Evolutionary conservation across 2,329 filamentous ascomycete species (phyloP), one percentile per base, ranked within the genome.

Genomic region (Scedosporium aurantiacum): DNA sequence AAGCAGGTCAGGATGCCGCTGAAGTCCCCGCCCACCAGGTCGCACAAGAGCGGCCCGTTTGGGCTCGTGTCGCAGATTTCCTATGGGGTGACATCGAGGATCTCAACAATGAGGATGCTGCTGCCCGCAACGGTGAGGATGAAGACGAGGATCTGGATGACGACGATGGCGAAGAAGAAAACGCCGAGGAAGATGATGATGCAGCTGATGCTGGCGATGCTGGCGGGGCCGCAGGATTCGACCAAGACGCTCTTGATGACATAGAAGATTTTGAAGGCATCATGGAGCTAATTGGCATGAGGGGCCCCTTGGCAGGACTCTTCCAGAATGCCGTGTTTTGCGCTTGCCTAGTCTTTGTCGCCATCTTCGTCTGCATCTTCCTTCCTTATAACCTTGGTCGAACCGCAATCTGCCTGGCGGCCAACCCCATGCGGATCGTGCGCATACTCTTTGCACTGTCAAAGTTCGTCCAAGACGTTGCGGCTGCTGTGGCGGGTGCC

Each of bases 251-350:
- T 8, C 82, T 91, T 50, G 89, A 92, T 52, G 89, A 97, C 66
- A 89, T 89, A 8, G 94, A 99, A 73, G 94, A 99, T 69, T 85
- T 99, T 16, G 94, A 99, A 71, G 94, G 94, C 0, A 90, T 99
- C 60, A 86, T 99, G 78, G 94, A 99, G 72, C 83, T 99, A 16
- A 88, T 99, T 63, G 94, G 94, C 43, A 95, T 99, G 89, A 90
- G 95, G 69, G 94, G 94, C 0, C 94, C 94, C 0, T 80, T 99
- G 2, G 87, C 88, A 14, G 91, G 91, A 2, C 81, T 99, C 5
- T 85, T 97, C 66, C 94, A 99, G 69, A 99, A 99, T 67, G 91
- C 90, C 61, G 86, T 97, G 16, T 99, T 99, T 73, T 96, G 93
- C 70, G 88, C 89, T 6, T 87, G 97, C 55, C 80, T 99, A 28